Evolutionary conservation across 495 filamentous ascomycete genomes (phyloP), one percentile per base, ranked within the genome.

Genomic region (Talaromyces adpressus): DNA sequence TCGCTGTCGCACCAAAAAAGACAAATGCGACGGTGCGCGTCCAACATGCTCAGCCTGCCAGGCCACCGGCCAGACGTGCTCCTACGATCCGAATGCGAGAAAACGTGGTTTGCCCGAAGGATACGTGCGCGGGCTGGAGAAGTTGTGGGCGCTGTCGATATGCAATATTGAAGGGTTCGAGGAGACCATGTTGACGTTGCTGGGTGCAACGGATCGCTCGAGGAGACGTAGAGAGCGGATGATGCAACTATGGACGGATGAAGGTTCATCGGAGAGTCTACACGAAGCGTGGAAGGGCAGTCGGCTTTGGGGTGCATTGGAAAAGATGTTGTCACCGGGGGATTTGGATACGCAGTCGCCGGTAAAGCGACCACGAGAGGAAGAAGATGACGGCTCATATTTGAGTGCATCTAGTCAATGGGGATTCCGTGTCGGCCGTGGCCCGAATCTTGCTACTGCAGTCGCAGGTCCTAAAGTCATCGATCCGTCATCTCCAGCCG

Each of bases 21-120:
- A 89, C 67, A 88, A 87, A 74, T 90, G 87, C 66, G 87, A 90
- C 67, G 87, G 88, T 0, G 75, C 77, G 23, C 85, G 84, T 67
- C 87, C 88, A 25, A 71, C 77, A 25, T 90, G 88, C 68, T 83
- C 80, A 36, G 86, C 86, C 36, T 92, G 89, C 70, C 77, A 78
- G 34, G 79, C 83, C 9, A 82, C 86, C 32, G 81, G 78, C 39
- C 80, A 87, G 45, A 68, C 76, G 12, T 92, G 89, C 69, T 85
- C 86, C 4, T 92, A 91, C 72, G 81, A 87, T 61, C 80, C 85
- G 23, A 84, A 82, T 64, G 84, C 88, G 27, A 90, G 89, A 73
- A 92, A 91, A 70, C 82, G 89, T 53, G 89, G 78, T 25, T 62
- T 81, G 8, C 78, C 78, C 3, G 78, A 81, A 61, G 78, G 78